Percentiles rank a stretch among this genome's conserved stretches.
These are phyloP conservation scores for Candida railenensis DNA, from an alignment of 805 yeast species.

Conservation along the genomic window DNA sequence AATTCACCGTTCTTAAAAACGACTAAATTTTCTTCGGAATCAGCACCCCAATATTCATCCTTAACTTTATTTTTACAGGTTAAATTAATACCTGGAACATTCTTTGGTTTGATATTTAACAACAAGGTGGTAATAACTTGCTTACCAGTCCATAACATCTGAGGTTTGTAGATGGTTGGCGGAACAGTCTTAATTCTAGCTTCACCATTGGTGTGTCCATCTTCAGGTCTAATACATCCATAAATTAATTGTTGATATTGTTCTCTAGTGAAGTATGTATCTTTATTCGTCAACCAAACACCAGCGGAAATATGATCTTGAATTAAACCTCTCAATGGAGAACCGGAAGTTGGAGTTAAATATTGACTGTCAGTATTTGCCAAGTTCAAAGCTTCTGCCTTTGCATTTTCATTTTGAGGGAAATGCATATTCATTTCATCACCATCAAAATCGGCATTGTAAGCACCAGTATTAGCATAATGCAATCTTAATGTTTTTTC, in stretches of 20 bases:
- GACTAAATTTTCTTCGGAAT: constrained; percentile 83
- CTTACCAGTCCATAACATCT: constrained; percentile 96
- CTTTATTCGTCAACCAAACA: constrained; percentile 95
- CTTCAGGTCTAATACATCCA: constrained; percentile 95
- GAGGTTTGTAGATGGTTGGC: constrained; percentile 86
- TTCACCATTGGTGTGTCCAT: constrained; percentile 80
- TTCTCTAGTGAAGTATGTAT: constrained; percentile 86
- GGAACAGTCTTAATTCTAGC: constrained; percentile 70
- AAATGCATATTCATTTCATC: constrained; percentile 99
- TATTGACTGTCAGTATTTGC: constrained; percentile 98
- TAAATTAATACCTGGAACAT: constrained; percentile 90
- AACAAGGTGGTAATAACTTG: constrained; percentile 92
- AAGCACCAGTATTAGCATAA: constrained; percentile 98
- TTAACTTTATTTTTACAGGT: constrained; percentile 84
- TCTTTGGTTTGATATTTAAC: constrained; percentile 80
- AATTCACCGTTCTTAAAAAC: constrained; percentile 84
- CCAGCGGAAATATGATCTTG: constrained; percentile 99
- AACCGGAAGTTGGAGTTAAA: constrained; percentile 96
- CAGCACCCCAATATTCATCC: constrained; percentile 90
- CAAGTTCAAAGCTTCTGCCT: constrained; percentile 90
- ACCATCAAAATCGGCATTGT: constrained; percentile 98
- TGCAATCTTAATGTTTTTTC: constrained; percentile 96
- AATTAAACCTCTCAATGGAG: constrained; percentile 97
- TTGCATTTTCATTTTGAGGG: constrained; percentile 96
- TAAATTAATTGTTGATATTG: constrained; percentile 91